phyloP scores from a whole-genome alignment of 108 stramenopile genomes.

The Schizochytrium sp. region DNA sequence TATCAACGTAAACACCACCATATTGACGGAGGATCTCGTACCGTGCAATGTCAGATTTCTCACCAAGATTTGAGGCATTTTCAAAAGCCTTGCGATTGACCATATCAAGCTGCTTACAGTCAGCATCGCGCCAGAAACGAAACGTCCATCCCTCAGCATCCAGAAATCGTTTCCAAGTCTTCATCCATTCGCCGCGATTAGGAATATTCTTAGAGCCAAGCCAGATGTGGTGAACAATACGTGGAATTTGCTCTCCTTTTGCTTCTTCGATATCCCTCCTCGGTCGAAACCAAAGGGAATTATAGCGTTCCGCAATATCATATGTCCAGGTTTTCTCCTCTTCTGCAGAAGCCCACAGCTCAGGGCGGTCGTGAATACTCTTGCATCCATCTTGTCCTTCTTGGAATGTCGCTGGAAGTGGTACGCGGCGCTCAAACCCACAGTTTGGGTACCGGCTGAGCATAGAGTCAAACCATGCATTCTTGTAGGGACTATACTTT shows the following conservation, averaged over 20 bases:
- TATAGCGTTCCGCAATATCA: not conserved
- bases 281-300: not conserved
- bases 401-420: not conserved
- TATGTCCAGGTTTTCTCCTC: not conserved
- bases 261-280: not conserved
- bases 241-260: not conserved
- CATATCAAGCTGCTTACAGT: not conserved
- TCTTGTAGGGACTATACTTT: not conserved
- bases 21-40: constrained; percentile 32
- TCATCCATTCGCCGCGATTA: constrained; percentile 46
- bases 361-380: not conserved
- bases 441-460: not conserved
- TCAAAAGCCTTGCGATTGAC: not conserved
- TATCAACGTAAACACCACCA: constrained; percentile 49
- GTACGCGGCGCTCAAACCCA: not conserved
- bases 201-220: not conserved
- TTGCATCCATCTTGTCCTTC: constrained; percentile 29
- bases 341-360: not conserved
- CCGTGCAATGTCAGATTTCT: constrained; percentile 28
- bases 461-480: constrained; percentile 41
- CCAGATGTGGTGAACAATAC: constrained; percentile 60
- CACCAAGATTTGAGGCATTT: not conserved
- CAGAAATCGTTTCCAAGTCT: constrained; percentile 9
- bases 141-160: not conserved
- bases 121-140: constrained; percentile 19